These are phyloP conservation scores for Podila verticillata DNA, from an alignment of 192 early-diverging fungal species.

Conservation along the genomic window DNA sequence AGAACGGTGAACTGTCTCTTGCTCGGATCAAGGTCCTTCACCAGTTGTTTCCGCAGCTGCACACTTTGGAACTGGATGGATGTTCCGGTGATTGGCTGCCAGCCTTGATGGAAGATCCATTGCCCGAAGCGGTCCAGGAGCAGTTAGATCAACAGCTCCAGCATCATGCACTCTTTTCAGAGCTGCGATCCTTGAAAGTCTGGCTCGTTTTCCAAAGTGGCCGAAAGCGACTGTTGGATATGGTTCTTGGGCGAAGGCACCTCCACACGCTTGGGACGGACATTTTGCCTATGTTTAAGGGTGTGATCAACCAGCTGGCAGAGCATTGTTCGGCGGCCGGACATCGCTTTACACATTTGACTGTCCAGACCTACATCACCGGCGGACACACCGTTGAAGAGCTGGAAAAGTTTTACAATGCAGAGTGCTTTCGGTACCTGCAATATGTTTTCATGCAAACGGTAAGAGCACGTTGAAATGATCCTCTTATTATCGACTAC, in stretches of 20 bases:
- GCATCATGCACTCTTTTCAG: background rate
- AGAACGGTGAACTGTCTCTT: background rate
- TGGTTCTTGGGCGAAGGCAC: conserved; percentile 12
- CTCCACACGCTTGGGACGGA: conserved; percentile 14
- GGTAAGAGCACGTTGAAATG: background rate
- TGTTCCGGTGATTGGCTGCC: background rate
- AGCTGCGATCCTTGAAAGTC: conserved; percentile 11
- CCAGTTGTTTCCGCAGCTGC: background rate
- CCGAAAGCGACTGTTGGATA: background rate
- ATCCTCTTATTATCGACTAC: too few species aligned
- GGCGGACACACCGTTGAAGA: background rate
- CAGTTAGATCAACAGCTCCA: background rate
- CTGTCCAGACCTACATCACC: conserved; percentile 3
- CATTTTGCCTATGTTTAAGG: background rate
- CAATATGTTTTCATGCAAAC: conserved; percentile 13
- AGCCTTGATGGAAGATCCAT: background rate
- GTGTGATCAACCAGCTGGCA: conserved; percentile 7
- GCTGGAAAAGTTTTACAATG: conserved; percentile 3
- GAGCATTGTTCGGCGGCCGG: conserved; percentile 10
- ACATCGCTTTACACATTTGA: background rate
- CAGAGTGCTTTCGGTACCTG: background rate
- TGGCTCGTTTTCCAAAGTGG: conserved; percentile 11
- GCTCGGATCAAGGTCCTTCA: background rate
- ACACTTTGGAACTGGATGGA: background rate
- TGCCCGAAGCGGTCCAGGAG: background rate